Conservation (phyloP, 495 filamentous ascomycete species). For the Aspergillus kassunensis region DNA sequence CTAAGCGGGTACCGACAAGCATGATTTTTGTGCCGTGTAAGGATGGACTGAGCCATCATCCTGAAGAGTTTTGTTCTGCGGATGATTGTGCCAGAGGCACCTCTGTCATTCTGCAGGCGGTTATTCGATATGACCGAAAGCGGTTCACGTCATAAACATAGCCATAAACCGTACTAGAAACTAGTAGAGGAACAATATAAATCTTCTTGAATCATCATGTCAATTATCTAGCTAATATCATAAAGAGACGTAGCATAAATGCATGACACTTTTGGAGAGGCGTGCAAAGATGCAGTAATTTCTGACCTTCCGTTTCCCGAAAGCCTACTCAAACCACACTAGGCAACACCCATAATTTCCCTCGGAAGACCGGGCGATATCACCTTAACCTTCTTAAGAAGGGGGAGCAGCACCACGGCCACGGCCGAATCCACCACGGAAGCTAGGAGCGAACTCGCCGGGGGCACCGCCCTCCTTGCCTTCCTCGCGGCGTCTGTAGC, state of each 20-base stretch:
- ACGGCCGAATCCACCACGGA: constrained; percentile 94
- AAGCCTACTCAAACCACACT: constrained; percentile 32
- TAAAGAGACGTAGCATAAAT: constrained; percentile 23
- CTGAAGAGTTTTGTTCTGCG: constrained; percentile 55
- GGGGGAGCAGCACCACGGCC: constrained; percentile 76
- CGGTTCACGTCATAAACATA: constrained; percentile 23
- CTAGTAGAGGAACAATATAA: background rate
- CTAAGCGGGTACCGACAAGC: constrained; percentile 54
- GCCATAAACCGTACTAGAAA: too few relatives aligned
- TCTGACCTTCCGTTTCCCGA: constrained; percentile 18
- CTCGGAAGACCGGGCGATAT: constrained; percentile 37
- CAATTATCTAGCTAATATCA: constrained; percentile 35
- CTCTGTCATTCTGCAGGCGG: constrained; percentile 57
- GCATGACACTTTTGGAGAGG: constrained; percentile 28
- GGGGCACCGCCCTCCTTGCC: constrained; percentile 95
- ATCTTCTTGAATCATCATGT: constrained; percentile 20
- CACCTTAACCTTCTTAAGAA: constrained; percentile 29
- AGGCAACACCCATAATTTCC: constrained; percentile 27
- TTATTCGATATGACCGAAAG: constrained; percentile 56
- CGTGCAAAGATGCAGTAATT: constrained; percentile 27
- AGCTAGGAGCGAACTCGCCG: constrained; percentile 90
- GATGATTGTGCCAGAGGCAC: constrained; percentile 62
- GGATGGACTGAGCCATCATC: constrained; percentile 64
- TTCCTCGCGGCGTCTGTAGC: constrained; percentile 85
- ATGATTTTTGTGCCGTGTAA: constrained; percentile 68